A percentile compares a stretch with the other conserved stretches of the same genome.
These are phyloP conservation scores for Plenodomus lindquistii DNA, from an alignment of 2,329 filamentous ascomycete species.

Conservation along the genomic window DNA sequence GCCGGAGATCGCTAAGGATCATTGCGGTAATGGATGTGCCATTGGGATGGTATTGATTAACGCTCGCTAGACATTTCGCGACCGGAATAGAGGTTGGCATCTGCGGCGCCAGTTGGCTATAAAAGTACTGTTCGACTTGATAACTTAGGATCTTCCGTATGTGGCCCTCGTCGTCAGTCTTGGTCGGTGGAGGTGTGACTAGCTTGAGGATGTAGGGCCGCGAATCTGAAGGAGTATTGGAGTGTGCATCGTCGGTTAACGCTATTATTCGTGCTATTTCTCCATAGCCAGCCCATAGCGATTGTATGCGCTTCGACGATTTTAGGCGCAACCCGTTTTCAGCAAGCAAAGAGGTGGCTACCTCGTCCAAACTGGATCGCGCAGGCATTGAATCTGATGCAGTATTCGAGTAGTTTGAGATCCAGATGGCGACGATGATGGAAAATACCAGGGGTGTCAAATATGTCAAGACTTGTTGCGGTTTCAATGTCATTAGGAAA, in stretches of 20 bases:
- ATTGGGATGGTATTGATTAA: conserved; percentile 47
- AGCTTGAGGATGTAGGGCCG: conserved; percentile 61
- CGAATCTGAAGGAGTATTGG: conserved; percentile 16
- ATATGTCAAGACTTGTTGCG: background rate
- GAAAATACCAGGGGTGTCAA: background rate
- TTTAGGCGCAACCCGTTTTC: conserved; percentile 28
- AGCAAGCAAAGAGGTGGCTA: conserved; percentile 34
- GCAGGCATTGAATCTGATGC: conserved; percentile 44
- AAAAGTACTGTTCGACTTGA: conserved; percentile 69
- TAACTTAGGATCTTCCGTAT: conserved; percentile 69
- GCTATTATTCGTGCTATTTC: conserved; percentile 61
- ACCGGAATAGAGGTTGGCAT: conserved; percentile 53
- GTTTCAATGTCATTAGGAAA: background rate
- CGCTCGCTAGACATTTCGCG: conserved; percentile 53
- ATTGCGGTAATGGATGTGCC: conserved; percentile 54
- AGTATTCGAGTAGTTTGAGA: background rate
- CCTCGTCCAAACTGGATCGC: conserved; percentile 14
- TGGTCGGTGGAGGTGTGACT: conserved; percentile 56
- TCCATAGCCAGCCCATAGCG: conserved; percentile 55
- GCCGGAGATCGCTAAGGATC: conserved; percentile 61
- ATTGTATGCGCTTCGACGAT: conserved; percentile 42
- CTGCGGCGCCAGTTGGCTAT: conserved; percentile 58
- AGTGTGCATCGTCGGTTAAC: conserved; percentile 9
- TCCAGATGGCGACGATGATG: background rate
- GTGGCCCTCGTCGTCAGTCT: conserved; percentile 61